Percentiles rank a stretch among this genome's conserved stretches.
phyloP scores from a whole-genome alignment of 768 basidiomycete genomes.

The Tulasnella sp. region DNA sequence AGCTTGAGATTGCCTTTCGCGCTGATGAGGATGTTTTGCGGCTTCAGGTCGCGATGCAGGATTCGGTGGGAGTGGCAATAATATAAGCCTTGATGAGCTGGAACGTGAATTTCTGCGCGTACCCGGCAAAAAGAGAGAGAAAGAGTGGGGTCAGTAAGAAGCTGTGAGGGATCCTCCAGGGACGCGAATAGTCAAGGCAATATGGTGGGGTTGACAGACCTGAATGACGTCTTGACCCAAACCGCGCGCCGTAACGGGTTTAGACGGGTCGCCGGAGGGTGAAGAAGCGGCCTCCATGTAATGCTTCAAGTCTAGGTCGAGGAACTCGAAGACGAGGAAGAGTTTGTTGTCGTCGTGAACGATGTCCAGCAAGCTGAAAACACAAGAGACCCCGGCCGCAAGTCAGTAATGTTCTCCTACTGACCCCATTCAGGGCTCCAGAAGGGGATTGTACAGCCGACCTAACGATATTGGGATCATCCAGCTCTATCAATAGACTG shows the following conservation, averaged over 20 bases:
- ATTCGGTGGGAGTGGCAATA: slow-evolving; percentile 96
- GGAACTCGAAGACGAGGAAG: slow-evolving; percentile 96
- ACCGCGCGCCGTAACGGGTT: slow-evolving; percentile 13
- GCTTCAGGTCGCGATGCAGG: slow-evolving; percentile 95
- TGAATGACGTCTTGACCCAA: slow-evolving; percentile 52
- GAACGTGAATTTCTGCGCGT: slow-evolving; percentile 83
- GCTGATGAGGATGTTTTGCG: slow-evolving; percentile 92
- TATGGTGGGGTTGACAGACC: background rate
- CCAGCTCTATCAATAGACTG: slow-evolving; percentile 92
- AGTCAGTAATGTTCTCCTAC: background rate
- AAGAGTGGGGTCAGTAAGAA: background rate
- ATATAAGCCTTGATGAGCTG: slow-evolving; percentile 84
- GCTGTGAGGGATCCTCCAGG: too few relatives aligned
- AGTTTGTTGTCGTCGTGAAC: slow-evolving; percentile 96
- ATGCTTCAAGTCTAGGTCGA: slow-evolving; percentile 93
- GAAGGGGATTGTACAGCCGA: slow-evolving; percentile 30
- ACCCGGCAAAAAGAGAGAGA: too few relatives aligned
- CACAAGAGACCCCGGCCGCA: background rate
- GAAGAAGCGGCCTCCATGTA: slow-evolving; percentile 73
- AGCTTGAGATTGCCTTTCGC: slow-evolving; percentile 86
- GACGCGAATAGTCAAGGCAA: background rate
- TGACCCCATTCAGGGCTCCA: too few relatives aligned
- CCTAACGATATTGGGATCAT: slow-evolving; percentile 95
- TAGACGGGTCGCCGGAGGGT: background rate
- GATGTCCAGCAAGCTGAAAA: slow-evolving; percentile 80